Evolutionary conservation across 345 rosid genomes (phyloP).

Genomic region (Cardamine occulta): DNA sequence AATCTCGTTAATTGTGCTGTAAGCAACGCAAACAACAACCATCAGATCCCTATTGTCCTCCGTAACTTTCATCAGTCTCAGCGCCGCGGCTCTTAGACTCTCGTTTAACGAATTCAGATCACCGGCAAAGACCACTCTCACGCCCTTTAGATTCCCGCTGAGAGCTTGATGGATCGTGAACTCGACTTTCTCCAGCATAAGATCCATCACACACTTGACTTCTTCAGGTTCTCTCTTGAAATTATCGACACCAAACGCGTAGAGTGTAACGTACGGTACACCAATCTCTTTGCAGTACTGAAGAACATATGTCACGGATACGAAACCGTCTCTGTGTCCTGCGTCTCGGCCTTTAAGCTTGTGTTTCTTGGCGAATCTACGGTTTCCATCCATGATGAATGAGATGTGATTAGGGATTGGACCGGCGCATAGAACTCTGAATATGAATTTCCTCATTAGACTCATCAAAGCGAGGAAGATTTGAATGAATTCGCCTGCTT

Average conservation of each 20-base stretch:
- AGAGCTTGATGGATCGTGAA: conserved; percentile 13
- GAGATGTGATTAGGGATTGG: conserved; percentile 44
- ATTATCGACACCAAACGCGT: conserved; percentile 81
- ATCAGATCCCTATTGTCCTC: conserved; percentile 43
- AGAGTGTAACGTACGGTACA: conserved; percentile 59
- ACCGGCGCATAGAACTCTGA: conserved; percentile 36
- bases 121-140: conserved; percentile 53
- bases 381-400: conserved; percentile 47
- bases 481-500: conserved; percentile 26
- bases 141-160: conserved; percentile 50
- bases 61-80: conserved; percentile 67
- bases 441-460: conserved; percentile 37
- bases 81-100: conserved; percentile 51
- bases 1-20: conserved; percentile 77
- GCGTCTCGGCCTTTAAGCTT: conserved; percentile 38
- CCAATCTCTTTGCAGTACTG: conserved; percentile 68
- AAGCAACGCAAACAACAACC: conserved; percentile 55
- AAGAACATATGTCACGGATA: conserved; percentile 56
- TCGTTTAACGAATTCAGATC: conserved; percentile 48
- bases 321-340: conserved; percentile 62
- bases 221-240: conserved; percentile 70
- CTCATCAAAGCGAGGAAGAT: conserved; percentile 12
- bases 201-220: conserved; percentile 69
- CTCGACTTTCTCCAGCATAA: conserved; percentile 39
- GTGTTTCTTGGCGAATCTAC: conserved; percentile 41